Conservation (phyloP, 768 basidiomycete species). For the Tulasnella sp. region DNA sequence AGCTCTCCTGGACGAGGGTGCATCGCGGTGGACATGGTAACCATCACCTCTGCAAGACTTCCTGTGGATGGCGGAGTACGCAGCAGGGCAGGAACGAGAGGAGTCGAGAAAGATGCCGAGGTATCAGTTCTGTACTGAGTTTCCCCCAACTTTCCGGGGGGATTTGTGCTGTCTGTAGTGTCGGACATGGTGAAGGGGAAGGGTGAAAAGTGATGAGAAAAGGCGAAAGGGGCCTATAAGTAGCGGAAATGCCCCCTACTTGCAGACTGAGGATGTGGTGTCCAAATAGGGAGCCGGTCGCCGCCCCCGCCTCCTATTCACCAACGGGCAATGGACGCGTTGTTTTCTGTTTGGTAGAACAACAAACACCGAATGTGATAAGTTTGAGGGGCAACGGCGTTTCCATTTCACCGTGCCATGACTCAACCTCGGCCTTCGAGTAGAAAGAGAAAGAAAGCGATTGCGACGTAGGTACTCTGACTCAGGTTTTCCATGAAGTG, state of each 20-base stretch:
- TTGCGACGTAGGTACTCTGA: no score
- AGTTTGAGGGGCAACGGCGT: no score
- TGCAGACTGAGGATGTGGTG: neutral
- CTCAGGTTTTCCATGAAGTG: no score
- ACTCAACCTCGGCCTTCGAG: no score
- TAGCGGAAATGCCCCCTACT: neutral
- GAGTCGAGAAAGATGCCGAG: neutral
- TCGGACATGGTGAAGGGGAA: neutral
- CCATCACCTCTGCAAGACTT: neutral
- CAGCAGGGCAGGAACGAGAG: constrained; percentile 1
- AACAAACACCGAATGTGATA: no score
- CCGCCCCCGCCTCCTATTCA: constrained; percentile 3
- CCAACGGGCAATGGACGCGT: neutral
- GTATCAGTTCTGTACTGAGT: neutral
- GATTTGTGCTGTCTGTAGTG: neutral
- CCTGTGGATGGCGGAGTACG: neutral
- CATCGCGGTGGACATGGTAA: neutral
- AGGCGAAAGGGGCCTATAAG: neutral
- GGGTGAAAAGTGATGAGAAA: neutral
- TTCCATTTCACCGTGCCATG: no score
- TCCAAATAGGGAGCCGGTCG: neutral
- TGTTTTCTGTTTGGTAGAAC: no score
- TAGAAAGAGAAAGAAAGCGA: no score
- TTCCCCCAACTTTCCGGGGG: neutral
- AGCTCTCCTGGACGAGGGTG: neutral